phyloP scores from a whole-genome alignment of 768 basidiomycete genomes.

The Trametes meyenii region DNA sequence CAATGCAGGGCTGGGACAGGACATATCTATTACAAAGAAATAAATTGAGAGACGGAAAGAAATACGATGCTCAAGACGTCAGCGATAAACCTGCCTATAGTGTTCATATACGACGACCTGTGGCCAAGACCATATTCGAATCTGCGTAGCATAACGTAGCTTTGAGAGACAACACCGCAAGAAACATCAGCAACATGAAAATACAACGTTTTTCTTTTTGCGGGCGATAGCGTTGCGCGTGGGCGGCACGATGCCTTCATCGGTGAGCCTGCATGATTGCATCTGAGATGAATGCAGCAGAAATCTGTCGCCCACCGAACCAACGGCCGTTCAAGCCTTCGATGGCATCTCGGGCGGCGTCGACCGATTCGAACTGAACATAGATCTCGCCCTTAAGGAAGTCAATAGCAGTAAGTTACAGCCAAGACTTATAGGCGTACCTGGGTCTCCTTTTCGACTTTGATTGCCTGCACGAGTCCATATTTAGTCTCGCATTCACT shows the following conservation, averaged over 20 bases:
- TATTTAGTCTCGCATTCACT: constrained; percentile 92
- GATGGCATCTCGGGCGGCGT: constrained; percentile 80
- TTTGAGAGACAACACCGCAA: constrained; percentile 26
- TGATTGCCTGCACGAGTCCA: constrained; percentile 84
- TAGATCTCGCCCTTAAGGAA: constrained; percentile 88
- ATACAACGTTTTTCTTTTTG: constrained; percentile 26
- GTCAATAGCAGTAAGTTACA: neutral
- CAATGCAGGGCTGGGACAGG: neutral
- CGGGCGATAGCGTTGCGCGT: neutral
- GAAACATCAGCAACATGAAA: constrained; percentile 19
- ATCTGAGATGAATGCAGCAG: constrained; percentile 88
- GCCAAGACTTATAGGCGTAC: constrained; percentile 47
- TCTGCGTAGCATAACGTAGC: constrained; percentile 28
- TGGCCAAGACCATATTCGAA: constrained; percentile 15
- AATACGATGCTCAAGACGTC: constrained; percentile 36
- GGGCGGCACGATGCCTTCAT: constrained; percentile 38
- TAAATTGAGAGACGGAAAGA: constrained; percentile 37
- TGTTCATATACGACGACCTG: constrained; percentile 10
- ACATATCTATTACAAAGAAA: constrained; percentile 35
- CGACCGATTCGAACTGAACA: constrained; percentile 83
- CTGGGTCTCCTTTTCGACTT: constrained; percentile 92
- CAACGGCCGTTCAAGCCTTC: constrained; percentile 94
- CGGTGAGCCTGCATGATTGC: constrained; percentile 93
- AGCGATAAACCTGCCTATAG: constrained; percentile 43
- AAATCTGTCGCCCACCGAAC: constrained; percentile 92